phyloP scores from a whole-genome alignment of 1,284 basidiomycete genomes.

The Cryptococcus sp. region DNA sequence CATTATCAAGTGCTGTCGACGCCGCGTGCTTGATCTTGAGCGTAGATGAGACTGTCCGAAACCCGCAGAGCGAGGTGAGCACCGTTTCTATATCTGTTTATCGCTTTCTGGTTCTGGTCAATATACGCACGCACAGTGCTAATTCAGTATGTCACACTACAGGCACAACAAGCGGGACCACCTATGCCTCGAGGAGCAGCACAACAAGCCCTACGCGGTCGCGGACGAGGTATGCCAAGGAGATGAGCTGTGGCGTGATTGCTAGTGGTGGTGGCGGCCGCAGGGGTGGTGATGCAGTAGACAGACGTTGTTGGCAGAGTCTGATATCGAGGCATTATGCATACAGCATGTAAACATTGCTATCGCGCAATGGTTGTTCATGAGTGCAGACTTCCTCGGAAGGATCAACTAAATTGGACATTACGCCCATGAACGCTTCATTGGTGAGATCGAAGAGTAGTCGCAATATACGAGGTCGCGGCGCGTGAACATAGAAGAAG shows the following conservation, averaged over 20 bases:
- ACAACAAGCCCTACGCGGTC: conserved; percentile 75
- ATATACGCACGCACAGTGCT: background rate
- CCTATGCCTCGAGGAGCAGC: conserved; percentile 80
- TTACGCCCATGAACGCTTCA: too few relatives aligned
- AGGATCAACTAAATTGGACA: too few relatives aligned
- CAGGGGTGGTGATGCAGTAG: background rate
- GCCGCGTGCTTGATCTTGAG: conserved; percentile 93
- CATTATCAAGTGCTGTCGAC: conserved; percentile 90
- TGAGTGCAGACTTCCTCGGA: too few relatives aligned
- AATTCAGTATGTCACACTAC: background rate
- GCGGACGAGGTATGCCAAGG: conserved; percentile 61
- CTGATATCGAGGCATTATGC: too few relatives aligned
- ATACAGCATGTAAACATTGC: too few relatives aligned
- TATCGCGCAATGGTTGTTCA: too few relatives aligned
- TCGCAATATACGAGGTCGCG: too few relatives aligned
- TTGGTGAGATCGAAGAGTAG: too few relatives aligned
- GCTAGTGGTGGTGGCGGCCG: background rate
- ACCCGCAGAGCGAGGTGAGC: conserved; percentile 87
- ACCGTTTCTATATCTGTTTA: conserved; percentile 43
- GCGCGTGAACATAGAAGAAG: too few relatives aligned
- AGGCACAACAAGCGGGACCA: conserved; percentile 64
- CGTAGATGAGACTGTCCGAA: conserved; percentile 91
- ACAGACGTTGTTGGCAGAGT: background rate
- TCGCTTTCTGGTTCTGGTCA: conserved; percentile 8
- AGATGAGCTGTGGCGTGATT: conserved; percentile 12